Conservation (phyloP, 2,329 filamentous ascomycete genomes). For the Plenodomus biglobosus region DNA sequence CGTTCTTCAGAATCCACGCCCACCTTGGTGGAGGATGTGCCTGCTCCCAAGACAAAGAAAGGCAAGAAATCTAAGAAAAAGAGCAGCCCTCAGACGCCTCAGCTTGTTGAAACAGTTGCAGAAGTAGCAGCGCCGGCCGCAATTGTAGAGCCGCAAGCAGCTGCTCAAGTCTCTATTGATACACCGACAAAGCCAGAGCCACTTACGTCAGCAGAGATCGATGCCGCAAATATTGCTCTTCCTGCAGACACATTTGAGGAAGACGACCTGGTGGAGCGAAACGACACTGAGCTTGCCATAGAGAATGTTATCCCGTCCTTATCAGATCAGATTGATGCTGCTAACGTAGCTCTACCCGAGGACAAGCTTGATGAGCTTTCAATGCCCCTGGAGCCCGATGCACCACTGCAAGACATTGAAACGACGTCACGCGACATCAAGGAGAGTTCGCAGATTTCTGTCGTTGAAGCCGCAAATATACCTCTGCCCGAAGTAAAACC, state of each 20-base stretch:
- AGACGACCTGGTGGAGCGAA: background rate
- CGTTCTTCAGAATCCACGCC: background rate
- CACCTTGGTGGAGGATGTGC: background rate
- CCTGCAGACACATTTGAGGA: slow-evolving; percentile 1
- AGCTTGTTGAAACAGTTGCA: slow-evolving; percentile 1
- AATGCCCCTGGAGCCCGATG: background rate
- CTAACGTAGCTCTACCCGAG: slow-evolving; percentile 3
- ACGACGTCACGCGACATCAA: background rate
- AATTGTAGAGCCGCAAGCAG: background rate
- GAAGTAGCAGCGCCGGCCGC: slow-evolving; percentile 2
- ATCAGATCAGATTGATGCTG: background rate
- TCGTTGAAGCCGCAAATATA: slow-evolving; percentile 1
- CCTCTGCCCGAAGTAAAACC: background rate
- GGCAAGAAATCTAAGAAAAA: slow-evolving; percentile 10
- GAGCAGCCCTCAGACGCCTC: slow-evolving; percentile 2
- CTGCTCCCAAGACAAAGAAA: slow-evolving; percentile 7
- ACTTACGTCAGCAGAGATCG: background rate
- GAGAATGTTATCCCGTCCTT: background rate
- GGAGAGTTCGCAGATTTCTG: background rate
- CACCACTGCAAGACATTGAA: background rate
- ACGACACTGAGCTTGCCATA: background rate
- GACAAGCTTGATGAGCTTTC: slow-evolving; percentile 2
- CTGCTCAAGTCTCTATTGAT: background rate
- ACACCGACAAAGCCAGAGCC: background rate
- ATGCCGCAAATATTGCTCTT: background rate